A percentile compares a stretch with the other conserved stretches of the same genome.
Conservation (phyloP, 257 asterid genomes). For the Forsythia suspensa region DNA sequence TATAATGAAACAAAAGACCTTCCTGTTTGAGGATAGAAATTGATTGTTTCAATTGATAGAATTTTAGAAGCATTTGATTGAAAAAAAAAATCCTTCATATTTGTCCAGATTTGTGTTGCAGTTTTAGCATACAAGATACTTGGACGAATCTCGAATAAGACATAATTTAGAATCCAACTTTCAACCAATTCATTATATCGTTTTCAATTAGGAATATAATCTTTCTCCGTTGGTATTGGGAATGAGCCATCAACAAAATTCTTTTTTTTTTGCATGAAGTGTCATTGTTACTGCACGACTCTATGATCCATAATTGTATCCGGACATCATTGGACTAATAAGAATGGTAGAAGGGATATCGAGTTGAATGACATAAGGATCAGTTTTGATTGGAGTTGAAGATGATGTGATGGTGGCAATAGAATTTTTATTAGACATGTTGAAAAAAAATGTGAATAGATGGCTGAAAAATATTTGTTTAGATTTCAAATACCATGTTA, state of each 20-base stretch:
- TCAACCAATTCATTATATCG: slow-evolving; percentile 11
- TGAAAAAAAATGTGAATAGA: too few relatives aligned
- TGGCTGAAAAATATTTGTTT: too few relatives aligned
- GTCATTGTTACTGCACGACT: slow-evolving; percentile 2
- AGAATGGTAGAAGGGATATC: background rate
- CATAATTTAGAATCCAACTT: too few relatives aligned
- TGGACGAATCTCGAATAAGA: too few relatives aligned
- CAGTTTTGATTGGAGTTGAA: background rate
- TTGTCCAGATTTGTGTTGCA: background rate
- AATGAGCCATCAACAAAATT: background rate
- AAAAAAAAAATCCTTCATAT: background rate
- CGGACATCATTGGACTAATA: background rate
- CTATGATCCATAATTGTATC: slow-evolving; percentile 1
- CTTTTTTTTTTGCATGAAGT: background rate
- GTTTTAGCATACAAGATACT: too few relatives aligned
- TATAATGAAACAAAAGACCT: background rate
- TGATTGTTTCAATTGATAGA: background rate
- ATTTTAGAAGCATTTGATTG: background rate
- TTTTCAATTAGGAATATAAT: background rate
- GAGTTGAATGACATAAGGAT: background rate
- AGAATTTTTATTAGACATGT: too few relatives aligned
- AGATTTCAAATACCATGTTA: too few relatives aligned
- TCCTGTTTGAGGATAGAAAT: background rate
- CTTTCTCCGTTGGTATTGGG: background rate
- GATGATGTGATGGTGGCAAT: too few relatives aligned